Evolutionary conservation across 441 rosid species (phyloP), one percentile per base, ranked within the genome.

Genomic region (Erodium moschatum): DNA sequence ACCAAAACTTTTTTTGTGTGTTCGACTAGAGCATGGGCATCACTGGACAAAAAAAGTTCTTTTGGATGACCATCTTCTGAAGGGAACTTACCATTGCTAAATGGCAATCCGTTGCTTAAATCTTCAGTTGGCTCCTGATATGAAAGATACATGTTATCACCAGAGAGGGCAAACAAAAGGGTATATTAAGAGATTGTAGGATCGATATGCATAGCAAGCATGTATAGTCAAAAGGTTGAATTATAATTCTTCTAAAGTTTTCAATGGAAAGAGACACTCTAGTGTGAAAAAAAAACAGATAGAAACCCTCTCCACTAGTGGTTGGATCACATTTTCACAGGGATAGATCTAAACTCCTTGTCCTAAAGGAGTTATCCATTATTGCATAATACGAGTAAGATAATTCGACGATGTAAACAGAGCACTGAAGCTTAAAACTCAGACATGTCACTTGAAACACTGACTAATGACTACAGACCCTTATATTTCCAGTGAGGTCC

Each of bases 31-130:
- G 99, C 97, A 71, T 84, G 84, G 5, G 90, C 92, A 78, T 91
- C 97, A 84, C 97, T 94, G 54, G 97, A 91, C 68, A 94, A 79
- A 76, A 91, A 94, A 70, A 94, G 76, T 73, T 94, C 97, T 78
- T 84, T 88, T 46, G 99, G 89, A 73, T 79, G 83, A 46, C 81
- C 90, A 75, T 82, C 87, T 75, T 72, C 84, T 11, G 83, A 81
- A 54, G 87, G 81, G 73, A 79, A 88, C 69, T 83, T 81, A 67
- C 84, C 80, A 84, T 90, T 96, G n/a, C 84, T 80, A 79, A 86
- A 81, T 20, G 84, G 72, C 54, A 86, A 79, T 76, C 79, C 94
- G 27, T 61, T 77, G 66, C 68, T 75, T 63, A 63, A 67, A 69
- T 79, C 92, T 78, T 85, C 79, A 58, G 75, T 76, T 64, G 77